Conservation (phyloP, 306 rosid genomes). For the Trifolium subterraneum region DNA sequence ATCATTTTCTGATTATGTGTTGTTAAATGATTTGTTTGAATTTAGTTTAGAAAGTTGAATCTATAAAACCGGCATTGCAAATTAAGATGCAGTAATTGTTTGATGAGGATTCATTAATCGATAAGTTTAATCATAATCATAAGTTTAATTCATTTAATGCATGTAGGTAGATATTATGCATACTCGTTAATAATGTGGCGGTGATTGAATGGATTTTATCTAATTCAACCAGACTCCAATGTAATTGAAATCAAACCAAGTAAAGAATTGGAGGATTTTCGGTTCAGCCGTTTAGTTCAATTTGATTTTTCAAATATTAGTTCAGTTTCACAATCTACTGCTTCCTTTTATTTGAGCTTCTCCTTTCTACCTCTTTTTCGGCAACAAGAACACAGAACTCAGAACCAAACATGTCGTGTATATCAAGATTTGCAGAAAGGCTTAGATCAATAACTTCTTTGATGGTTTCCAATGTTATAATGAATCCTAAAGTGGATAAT, state of each 20-base stretch:
- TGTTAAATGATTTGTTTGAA: background rate
- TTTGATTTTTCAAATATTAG: no score
- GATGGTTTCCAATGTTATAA: slow-evolving; percentile 62
- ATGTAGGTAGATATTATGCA: no score
- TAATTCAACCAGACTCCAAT: no score
- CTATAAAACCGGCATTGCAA: background rate
- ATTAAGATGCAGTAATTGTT: background rate
- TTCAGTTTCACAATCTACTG: slow-evolving; percentile 39
- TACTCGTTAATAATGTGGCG: no score
- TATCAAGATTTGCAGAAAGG: slow-evolving; percentile 59
- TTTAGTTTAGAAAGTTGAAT: background rate
- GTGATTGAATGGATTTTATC: no score
- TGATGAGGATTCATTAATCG: no score
- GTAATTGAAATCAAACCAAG: no score
- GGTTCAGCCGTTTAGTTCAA: no score
- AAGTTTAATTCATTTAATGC: no score
- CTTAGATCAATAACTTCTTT: slow-evolving; percentile 64
- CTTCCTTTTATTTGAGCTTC: slow-evolving; percentile 63
- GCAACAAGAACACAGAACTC: slow-evolving; percentile 80
- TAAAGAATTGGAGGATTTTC: no score
- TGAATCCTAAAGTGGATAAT: slow-evolving; percentile 67
- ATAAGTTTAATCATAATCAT: no score
- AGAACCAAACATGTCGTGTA: slow-evolving; percentile 82
- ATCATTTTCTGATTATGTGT: background rate
- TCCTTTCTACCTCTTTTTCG: slow-evolving; percentile 75